Conservation (phyloP, 1,284 basidiomycete species). For the Omphalotus olearius region DNA sequence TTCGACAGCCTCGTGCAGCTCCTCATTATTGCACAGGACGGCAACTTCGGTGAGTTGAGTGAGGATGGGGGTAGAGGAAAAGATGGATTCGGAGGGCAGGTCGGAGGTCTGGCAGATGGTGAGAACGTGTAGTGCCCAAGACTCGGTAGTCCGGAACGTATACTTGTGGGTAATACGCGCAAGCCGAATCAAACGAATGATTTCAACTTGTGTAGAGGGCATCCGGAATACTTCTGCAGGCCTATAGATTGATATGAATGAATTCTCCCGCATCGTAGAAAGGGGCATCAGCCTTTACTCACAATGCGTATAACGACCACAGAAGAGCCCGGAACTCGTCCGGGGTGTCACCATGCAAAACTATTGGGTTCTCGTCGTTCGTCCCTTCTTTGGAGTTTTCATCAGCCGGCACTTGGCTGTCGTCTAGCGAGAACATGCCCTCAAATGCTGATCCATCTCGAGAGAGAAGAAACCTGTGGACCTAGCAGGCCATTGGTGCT, state of each 20-base stretch:
- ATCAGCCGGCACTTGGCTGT: slow-evolving; percentile 17
- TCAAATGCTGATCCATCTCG: slow-evolving; percentile 50
- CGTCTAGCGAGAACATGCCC: slow-evolving; percentile 46
- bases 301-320: slow-evolving; percentile 48
- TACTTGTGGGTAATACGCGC: slow-evolving; percentile 54
- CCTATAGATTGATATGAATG: slow-evolving; percentile 21
- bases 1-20: slow-evolving; percentile 14
- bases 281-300: slow-evolving; percentile 23
- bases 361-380: slow-evolving; percentile 44
- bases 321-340: slow-evolving; percentile 44
- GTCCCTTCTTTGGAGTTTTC: slow-evolving; percentile 32
- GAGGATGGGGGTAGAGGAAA: slow-evolving; percentile 12
- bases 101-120: slow-evolving; percentile 28
- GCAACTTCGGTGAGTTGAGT: slow-evolving; percentile 18
- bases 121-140: slow-evolving; percentile 44
- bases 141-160: slow-evolving; percentile 47
- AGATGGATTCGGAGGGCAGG: neutral
- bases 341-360: slow-evolving; percentile 42
- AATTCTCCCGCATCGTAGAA: neutral
- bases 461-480: slow-evolving; percentile 45
- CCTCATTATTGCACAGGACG: slow-evolving; percentile 14
- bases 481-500: slow-evolving; percentile 25
- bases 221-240: slow-evolving; percentile 45
- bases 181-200: slow-evolving; percentile 34
- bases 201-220: slow-evolving; percentile 32